Evolutionary conservation across 2,329 filamentous ascomycete genomes (phyloP), one percentile per base, ranked within the genome.

Genomic region (Cercospora berteroae): DNA sequence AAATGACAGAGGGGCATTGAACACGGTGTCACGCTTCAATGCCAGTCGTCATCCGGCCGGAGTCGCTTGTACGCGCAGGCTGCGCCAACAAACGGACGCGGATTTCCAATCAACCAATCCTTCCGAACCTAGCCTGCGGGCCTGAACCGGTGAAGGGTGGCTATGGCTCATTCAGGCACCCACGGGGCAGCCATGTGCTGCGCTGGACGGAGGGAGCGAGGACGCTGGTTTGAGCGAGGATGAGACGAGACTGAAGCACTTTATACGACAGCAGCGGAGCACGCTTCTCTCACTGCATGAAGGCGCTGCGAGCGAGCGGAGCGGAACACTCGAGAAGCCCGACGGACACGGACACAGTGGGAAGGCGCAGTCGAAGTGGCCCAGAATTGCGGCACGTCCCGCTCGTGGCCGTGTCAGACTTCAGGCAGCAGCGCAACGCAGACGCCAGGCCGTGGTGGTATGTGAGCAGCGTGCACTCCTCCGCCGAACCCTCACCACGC

Each of bases 101-200:
- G 52, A 57, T 31, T 57, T 57, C 52, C 52, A 57, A 57, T 57
- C 52, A n/a, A 31, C 25, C 33, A 60, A 60, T 60, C 58, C 58
- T 60, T 60, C 58, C 13, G 33, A 36, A 42, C 33, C 36, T 27
- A 25, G 58, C 36, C 27, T 23, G 23, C 58, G 36, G 33, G 23
- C 31, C 18, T 48, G 18, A 42, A 60, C 58, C 58, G 58, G 58
- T 60, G 58, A 60, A 29, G 20, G 36, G 13, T 42, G 58, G 12
- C 58, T 25, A n/a, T 29, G 52, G 52, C 52, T 13, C 16, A n/a
- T 44, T 27, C 58, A 60, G 58, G 36, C 36, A 48, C 23, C 36
- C 33, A 44, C 20, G n/a, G 18, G 18, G 10, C 13, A 31, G 55
- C 25, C n/a, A 16, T 42, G 36, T 42, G 16, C 36, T 42, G 13